Percentiles rank a stretch among this genome's conserved stretches.
Evolutionary conservation across 345 rosid species (phyloP).

Genomic region (Eucalyptus pauciflora): DNA sequence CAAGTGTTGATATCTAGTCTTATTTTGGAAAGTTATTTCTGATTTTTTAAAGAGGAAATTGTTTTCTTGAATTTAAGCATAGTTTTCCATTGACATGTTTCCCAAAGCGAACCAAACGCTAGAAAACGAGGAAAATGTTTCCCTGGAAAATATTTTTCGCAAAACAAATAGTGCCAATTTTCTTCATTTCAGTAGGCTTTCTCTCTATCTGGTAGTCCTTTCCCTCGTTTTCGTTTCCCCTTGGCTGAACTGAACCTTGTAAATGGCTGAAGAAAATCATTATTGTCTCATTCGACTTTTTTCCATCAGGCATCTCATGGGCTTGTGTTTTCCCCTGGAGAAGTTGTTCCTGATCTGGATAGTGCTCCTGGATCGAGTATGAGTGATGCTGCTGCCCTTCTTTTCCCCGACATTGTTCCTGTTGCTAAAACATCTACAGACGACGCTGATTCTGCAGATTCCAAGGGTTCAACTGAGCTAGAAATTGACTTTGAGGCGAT

Average conservation of each 20-base stretch:
- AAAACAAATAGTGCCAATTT: not conserved
- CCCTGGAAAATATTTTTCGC: not conserved
- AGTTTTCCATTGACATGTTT: not conserved
- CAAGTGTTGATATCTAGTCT: not conserved
- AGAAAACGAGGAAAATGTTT: not conserved
- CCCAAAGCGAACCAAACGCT: not conserved
- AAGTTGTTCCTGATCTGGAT: not conserved
- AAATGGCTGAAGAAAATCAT: not conserved
- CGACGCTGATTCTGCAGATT: not conserved
- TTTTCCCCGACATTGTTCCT: not conserved
- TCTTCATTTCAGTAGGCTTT: not conserved
- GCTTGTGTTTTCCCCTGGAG: not conserved
- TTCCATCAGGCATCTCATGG: not conserved
- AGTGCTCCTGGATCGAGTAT: not conserved
- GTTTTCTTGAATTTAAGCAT: not conserved
- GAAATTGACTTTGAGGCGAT: slow-evolving; percentile 20
- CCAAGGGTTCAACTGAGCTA: slow-evolving; percentile 5
- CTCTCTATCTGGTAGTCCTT: not conserved
- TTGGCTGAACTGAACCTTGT: not conserved
- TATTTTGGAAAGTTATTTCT: not conserved
- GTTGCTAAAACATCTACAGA: not conserved
- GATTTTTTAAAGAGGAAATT: not conserved
- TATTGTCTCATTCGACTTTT: not conserved
- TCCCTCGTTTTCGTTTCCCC: not conserved
- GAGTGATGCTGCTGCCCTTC: not conserved